phyloP scores from a whole-genome alignment of 371 early-diverging fungal species.

The Amoeboradix gromovi region DNA sequence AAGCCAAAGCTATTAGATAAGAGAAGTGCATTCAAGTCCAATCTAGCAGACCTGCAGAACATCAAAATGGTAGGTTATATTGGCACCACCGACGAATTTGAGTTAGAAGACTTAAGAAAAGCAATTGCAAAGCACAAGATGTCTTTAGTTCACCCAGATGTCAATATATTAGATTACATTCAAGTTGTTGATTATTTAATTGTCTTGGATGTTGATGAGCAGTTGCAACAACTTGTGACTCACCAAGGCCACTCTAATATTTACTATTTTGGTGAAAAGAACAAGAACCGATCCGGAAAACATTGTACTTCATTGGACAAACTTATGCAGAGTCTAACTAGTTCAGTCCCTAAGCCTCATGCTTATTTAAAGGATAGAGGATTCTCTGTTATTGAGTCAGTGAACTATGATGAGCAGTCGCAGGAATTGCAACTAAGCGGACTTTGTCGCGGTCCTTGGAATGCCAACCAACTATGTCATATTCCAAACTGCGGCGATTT shows the following conservation, averaged over 20 bases:
- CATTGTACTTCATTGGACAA: background rate
- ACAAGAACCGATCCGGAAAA: background rate
- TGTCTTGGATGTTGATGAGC: background rate
- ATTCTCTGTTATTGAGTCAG: background rate
- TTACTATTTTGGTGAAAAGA: background rate
- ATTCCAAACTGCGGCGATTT: slow-evolving; percentile 68
- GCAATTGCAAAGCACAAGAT: background rate
- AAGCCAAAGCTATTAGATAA: background rate
- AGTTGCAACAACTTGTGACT: background rate
- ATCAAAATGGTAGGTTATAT: background rate
- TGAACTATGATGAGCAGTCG: background rate
- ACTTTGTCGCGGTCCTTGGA: background rate
- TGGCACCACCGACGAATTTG: background rate
- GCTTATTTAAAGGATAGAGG: background rate
- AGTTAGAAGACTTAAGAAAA: background rate
- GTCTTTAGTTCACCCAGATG: background rate
- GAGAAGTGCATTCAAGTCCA: background rate
- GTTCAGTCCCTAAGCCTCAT: background rate
- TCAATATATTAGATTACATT: background rate
- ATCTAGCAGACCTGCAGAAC: background rate
- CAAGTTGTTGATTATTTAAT: background rate
- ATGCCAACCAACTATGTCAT: slow-evolving; percentile 57
- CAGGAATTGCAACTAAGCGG: background rate
- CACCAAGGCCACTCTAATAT: background rate
- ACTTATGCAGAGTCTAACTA: background rate